Evolutionary conservation across 208 protist species (phyloP), one percentile per base, ranked within the genome.

Genomic region (Polymyxa betae): DNA sequence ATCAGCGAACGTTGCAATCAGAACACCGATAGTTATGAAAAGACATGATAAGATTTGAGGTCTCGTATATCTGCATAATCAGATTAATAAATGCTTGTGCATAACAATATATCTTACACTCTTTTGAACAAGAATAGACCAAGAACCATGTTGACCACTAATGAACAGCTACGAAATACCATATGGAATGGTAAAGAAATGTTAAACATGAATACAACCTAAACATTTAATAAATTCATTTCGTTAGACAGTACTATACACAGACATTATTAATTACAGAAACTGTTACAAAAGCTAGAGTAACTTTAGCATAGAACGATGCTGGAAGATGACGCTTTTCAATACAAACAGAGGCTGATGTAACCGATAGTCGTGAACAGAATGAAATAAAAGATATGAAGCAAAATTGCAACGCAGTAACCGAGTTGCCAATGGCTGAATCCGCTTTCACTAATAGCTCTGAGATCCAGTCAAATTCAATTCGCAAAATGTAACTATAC

Each of bases 181-280:
- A 82, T 82, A 43, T 82, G 72, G n/a, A 82, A 82, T 43, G 72
- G 72, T 20, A 82, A 40, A 20, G 72, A 82, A n/a, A 82, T 82
- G n/a, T 82, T 82, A 43, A 45, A 82, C 5, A 45, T 82, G 72
- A 82, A 82, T 20, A 82, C 72, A n/a, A 82, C 49, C 49, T 60
- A 24, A 60, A 24, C n/a, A n/a, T n/a, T 60, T 5, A 60, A 24
- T 29, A 24, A 60, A 60, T 5, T 60, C 24, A 60, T 5, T 5
- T 24, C 24, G 24, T 5, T 60, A 5, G 49, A 60, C 49, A 24
- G 49, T 24, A 60, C 24, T 5, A 60, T 29, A 5, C 12, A 24
- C 24, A 60, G 49, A 60, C 72, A 43, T 82, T 82, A n/a, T 82
- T 82, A n/a, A 82, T 82, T 35, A 82, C 5, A 5, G 72, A 82